Base-by-base conservation (phyloP, 1,284 basidiomycete species). In the Prillingera fragicola region DNA sequence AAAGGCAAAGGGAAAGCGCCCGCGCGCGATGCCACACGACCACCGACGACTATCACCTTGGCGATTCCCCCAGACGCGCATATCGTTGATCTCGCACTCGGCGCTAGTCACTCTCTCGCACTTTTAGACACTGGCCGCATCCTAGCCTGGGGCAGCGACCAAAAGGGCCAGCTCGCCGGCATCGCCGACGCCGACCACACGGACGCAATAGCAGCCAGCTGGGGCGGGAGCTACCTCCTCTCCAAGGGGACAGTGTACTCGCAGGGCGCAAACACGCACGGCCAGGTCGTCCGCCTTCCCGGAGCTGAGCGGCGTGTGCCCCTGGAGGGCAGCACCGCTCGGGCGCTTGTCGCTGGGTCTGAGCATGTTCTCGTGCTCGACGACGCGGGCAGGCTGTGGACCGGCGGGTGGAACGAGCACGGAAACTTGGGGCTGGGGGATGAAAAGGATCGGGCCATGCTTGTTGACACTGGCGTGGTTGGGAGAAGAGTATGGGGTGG, bases 401-500 rank as follows among this genome's bases (percentile, higher is more conserved):
- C 80, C 0, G 92, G 89, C 83, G 90, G 90, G 0, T 94, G 90
- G 90, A 95, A 94, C 65, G 90, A 95, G 67, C 90, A 94, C 63
- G 90, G 90, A 10, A 95, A 92, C 67, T 74, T 94, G 13, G 88
- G 85, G 0, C 60, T 80, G 21, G 83, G 81, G 0, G 73, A 77
- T 39, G 78, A 77, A 4, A 67, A 76, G 9, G 61, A 71, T 28
- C 31, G 69, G 17, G 80, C 81, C 12, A 54, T 67, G 3, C 74
- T 72, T 42, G 58, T 84, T 0, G 31, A 31, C 18, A 46, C 60
- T 7, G 41, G 45, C 6, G 17, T 40, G 9, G 52, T 54, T 43
- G 52, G 43, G 6, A 43, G 17, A n/a, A 50, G 54, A 5, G 18
- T 65, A 21, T 65, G 62, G 62, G 60, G 44, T 15, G 62, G 61